Evolutionary conservation across 2,329 filamentous ascomycete genomes (phyloP), one percentile per base, ranked within the genome.

Genomic region (Fusarium sp.): DNA sequence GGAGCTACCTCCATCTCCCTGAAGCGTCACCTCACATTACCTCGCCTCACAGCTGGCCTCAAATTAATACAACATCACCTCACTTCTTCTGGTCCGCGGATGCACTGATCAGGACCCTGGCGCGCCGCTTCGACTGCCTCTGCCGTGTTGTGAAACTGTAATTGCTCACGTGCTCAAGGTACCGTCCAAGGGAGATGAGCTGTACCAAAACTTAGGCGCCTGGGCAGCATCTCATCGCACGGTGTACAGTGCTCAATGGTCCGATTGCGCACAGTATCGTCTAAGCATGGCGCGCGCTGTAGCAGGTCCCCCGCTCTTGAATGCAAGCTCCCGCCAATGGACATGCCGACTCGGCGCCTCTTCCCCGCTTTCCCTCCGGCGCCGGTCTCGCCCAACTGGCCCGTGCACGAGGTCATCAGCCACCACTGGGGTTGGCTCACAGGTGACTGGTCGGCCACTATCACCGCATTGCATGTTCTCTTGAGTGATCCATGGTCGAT

Each of bases 381-480:
- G 52, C 64, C 59, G 52, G 66, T 62, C 58, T 71, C 52, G 64
- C 38, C 42, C 60, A 59, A 59, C 45, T 77, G 72, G 73, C 4
- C 74, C 62, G 69, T 75, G 72, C 70, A 14, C 45, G n/a, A 22
- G 66, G 63, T 60, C 69, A 71, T 67, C 71, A 71, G 70, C 67
- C 67, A 71, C n/a, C 52, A 59, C 40, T 40, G 42, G 62, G 50
- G 57, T 59, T 63, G 50, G 24, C 47, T 62, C 45, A 50, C 64
- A 29, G 68, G 58, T 66, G 67, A 69, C 71, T 75, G 66, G 68
- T 68, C 62, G 65, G 73, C 60, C 68, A 75, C 76, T 72, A 77
- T 77, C 70, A 74, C 69, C 62, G 59, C 70, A 63, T 72, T 76
- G 64, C 66, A 73, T 73, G 66, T 62, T 69, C 62, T 60, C 64